Percentiles rank a stretch among this genome's conserved stretches.
Evolutionary conservation across 2,329 filamentous ascomycete species (phyloP).

Genomic region (Colletotrichum magnum): DNA sequence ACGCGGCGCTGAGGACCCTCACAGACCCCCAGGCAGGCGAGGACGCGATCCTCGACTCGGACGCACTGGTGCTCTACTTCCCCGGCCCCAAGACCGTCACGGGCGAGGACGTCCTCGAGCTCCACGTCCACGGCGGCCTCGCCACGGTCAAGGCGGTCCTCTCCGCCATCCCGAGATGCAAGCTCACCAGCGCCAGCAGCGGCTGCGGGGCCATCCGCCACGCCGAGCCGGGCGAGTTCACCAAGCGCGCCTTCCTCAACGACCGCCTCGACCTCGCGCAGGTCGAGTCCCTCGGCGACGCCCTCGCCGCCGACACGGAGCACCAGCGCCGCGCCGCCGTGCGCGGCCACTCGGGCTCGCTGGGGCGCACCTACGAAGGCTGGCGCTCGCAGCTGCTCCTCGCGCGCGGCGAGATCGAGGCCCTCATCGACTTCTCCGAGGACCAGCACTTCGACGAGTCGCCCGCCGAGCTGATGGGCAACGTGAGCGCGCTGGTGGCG

Average conservation of each 20-base stretch:
- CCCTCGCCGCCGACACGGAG: constrained; percentile 82
- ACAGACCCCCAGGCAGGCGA: constrained; percentile 63
- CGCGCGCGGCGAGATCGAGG: constrained; percentile 92
- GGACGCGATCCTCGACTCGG: constrained; percentile 78
- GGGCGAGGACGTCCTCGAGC: constrained; percentile 91
- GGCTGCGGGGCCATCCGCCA: constrained; percentile 73
- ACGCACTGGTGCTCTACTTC: constrained; percentile 87
- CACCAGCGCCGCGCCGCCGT: constrained; percentile 92
- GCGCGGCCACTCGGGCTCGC: constrained; percentile 77
- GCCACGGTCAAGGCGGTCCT: constrained; percentile 92
- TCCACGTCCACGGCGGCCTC: constrained; percentile 93
- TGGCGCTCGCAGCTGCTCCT: constrained; percentile 86
- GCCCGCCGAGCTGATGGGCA: constrained; percentile 77
- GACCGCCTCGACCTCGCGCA: constrained; percentile 88
- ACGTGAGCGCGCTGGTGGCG: constrained; percentile 76
- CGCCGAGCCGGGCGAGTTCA: constrained; percentile 96
- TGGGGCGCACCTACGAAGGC: constrained; percentile 82
- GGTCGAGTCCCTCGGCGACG: constrained; percentile 76
- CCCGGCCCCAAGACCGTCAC: constrained; percentile 86
- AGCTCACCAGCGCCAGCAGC: constrained; percentile 12
- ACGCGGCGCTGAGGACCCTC: constrained; percentile 82
- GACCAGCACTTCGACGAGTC: constrained; percentile 98
- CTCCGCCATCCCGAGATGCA: constrained; percentile 76
- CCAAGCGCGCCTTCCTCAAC: constrained; percentile 90
- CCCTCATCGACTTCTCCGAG: constrained; percentile 96